Evolutionary conservation across 192 early-diverging fungal species (phyloP), one percentile per base, ranked within the genome.

Genomic region (Coemansia sp.): DNA sequence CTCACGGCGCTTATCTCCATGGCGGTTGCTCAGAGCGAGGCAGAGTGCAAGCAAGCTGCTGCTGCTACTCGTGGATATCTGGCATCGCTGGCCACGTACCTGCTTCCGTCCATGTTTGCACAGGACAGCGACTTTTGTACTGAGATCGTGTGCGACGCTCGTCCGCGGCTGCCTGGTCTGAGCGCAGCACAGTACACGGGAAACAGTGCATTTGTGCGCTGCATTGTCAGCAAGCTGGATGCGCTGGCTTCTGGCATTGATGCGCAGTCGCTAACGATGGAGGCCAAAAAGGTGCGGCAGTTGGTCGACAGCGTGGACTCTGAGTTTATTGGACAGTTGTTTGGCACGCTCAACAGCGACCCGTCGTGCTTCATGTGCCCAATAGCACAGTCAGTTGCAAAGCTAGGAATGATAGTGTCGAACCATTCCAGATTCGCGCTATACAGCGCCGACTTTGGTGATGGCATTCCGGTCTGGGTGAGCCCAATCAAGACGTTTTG

Each of bases 371-470:
- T 56, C 22, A 58, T 49, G 39, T 40, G 62, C 22, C 22, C 42
- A 31, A 42, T 64, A 20, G 63, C 62, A 7, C 42, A 69, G 32
- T 32, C 32, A 15, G 40, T 68, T 12, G 32, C 10, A 4, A 60
- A 36, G 12, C 36, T 29, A 0, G 45, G 56, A 8, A 53, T 51
- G 31, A 12, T 75, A 12, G 8, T 75, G 6, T 61, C 73, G 1
- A 75, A 68, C 41, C 67, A 69, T 46, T 59, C 62, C 6, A 62
- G 67, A 10, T 60, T 75, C 22, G 8, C 46, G 24, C 25, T 65
- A 9, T 75, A 75, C 57, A 12, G 59, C 0, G 47, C 47, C 15
- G 73, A 75, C 58, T 75, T 75, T 75, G 73, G 67, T 3, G 38
- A 43, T 24, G 67, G 60, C 6, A 46, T 51, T n/a, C 73, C 73